phyloP scores from a whole-genome alignment of 2,329 filamentous ascomycete species.

The Drechslera avenae region DNA sequence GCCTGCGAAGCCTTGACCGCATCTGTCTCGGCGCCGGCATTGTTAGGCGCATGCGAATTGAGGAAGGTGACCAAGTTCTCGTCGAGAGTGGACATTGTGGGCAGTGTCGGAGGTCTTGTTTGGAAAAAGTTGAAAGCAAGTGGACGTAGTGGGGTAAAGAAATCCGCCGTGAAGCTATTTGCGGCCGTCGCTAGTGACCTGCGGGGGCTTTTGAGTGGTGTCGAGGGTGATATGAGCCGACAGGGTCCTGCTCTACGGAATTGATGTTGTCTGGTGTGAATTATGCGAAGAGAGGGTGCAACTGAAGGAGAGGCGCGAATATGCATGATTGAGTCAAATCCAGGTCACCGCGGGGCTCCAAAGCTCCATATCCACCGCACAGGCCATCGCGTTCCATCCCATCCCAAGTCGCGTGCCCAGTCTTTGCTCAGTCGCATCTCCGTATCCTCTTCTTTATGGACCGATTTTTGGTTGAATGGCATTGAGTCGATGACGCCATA shows the following conservation, averaged over 20 bases:
- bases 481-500: too few species aligned
- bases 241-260: conserved; percentile 13
- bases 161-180: conserved; percentile 24
- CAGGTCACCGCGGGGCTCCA: conserved; percentile 32
- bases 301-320: conserved; percentile 23
- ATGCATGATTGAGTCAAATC: conserved; percentile 42
- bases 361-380: conserved; percentile 20
- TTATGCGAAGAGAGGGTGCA: conserved; percentile 29
- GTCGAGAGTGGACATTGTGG: conserved; percentile 47
- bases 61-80: conserved; percentile 44
- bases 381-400: conserved; percentile 24
- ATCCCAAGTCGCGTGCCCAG: conserved; percentile 9
- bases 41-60: conserved; percentile 46
- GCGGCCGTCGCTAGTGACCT: conserved; percentile 18
- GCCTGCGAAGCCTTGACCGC: conserved; percentile 57
- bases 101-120: conserved; percentile 20
- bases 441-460: background rate
- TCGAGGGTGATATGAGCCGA: conserved; percentile 9
- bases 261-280: conserved; percentile 32
- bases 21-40: conserved; percentile 44
- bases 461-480: too few species aligned
- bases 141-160: conserved; percentile 42
- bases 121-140: conserved; percentile 40
- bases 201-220: conserved; percentile 10
- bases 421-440: background rate